Evolutionary conservation across 2,329 filamentous ascomycete species (phyloP), one percentile per base, ranked within the genome.

Genomic region (Fusarium staphyleae): DNA sequence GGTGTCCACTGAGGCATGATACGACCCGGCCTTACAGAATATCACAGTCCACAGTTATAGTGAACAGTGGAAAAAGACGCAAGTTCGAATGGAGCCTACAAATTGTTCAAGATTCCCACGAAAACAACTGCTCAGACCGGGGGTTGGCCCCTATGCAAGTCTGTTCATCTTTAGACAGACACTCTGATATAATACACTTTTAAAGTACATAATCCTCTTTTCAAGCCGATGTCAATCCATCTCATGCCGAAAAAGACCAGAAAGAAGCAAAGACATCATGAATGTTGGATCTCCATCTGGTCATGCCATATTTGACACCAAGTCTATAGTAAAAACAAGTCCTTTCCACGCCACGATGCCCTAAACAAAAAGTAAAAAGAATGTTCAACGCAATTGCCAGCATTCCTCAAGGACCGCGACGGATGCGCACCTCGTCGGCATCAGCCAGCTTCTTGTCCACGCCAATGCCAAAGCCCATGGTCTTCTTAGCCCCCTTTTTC

Each of bases 401-500:
- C 30, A 15, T 19, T n/a, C 24, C 13, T 12, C 32, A 67, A 35
- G 57, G 60, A 10, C 59, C 57, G 29, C 48, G 66, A 4, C 77
- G 72, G 9, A 83, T 77, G 46, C 76, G 72, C 4, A 78, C 80
- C 54, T 78, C 79, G 36, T 78, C 74, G 2, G 74, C 70, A 52
- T 77, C 78, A 3, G 65, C 62, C 16, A 47, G 16, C 30, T 66
- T 69, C 50, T 70, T 72, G 13, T 71, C 77, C 0, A 71, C 67
- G 4, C 76, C 67, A 3, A 81, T 75, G 43, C 78, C 84, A 66
- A 89, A 89, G 1, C 86, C 86, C 74, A 88, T 83, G 6, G 70
- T 73, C 54, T 75, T 77, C 66, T 76, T 85, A 72, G 83, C 86
- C 70, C 83, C 85, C 69, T 84, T 83, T 68, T 85, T 88, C 29